phyloP scores from a whole-genome alignment of 768 basidiomycete genomes.

The Kockovaella imperatae region DNA sequence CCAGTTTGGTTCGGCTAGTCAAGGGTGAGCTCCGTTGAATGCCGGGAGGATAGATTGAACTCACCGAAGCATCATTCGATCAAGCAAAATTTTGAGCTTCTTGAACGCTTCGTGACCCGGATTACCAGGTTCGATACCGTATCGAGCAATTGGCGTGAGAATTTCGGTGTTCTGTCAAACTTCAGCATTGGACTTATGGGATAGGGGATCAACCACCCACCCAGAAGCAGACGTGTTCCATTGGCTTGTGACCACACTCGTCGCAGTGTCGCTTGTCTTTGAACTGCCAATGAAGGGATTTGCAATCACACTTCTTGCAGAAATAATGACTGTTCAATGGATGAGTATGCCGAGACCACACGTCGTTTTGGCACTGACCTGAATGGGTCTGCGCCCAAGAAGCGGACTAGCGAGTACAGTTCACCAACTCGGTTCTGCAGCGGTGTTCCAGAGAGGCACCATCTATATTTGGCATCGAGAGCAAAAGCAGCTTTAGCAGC shows the following conservation, averaged over 20 bases:
- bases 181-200: background rate
- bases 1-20: constrained; percentile 55
- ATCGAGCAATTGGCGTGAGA: constrained; percentile 82
- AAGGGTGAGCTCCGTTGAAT: background rate
- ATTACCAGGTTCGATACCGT: constrained; percentile 61
- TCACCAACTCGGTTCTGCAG: constrained; percentile 98
- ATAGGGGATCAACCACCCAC: background rate
- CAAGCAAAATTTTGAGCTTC: constrained; percentile 79
- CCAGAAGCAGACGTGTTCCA: constrained; percentile 74
- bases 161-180: constrained; percentile 47
- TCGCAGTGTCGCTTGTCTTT: constrained; percentile 73
- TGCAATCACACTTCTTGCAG: constrained; percentile 79
- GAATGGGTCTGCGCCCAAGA: constrained; percentile 74
- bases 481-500: constrained; percentile 97
- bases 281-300: constrained; percentile 90
- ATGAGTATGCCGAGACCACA: background rate
- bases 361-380: constrained; percentile 16
- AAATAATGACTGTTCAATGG: constrained; percentile 37
- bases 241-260: constrained; percentile 48
- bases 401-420: constrained; percentile 80
- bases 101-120: constrained; percentile 78
- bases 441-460: constrained; percentile 96
- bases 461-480: constrained; percentile 66
- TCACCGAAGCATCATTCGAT: constrained; percentile 84
- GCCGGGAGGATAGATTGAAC: background rate